Evolutionary conservation across 2,329 filamentous ascomycete species (phyloP).

Genomic region (Xylaria sp.): DNA sequence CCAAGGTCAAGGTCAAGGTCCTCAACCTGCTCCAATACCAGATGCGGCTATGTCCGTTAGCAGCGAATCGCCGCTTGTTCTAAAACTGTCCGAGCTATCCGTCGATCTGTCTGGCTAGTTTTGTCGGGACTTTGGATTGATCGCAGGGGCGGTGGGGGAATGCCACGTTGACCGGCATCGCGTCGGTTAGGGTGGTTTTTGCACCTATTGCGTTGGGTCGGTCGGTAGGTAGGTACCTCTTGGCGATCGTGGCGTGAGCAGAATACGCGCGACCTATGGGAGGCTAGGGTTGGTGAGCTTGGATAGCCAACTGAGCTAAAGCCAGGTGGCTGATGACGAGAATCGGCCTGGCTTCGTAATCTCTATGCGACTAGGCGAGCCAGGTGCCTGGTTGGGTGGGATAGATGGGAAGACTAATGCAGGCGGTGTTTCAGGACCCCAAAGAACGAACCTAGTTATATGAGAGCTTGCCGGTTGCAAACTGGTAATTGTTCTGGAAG

Average conservation of each 20-base stretch:
- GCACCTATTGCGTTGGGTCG: conserved; percentile 15
- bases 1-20: not conserved
- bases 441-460: not conserved
- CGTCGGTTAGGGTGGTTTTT: conserved; percentile 6
- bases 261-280: conserved; percentile 4
- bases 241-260: conserved; percentile 27
- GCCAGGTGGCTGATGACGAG: conserved; percentile 6
- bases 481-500: not conserved
- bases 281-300: not conserved
- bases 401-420: not conserved
- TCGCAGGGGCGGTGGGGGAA: conserved; percentile 19
- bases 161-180: conserved; percentile 32
- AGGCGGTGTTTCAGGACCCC: not conserved
- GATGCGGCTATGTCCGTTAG: conserved; percentile 20
- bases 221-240: conserved; percentile 26
- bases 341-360: conserved; percentile 10
- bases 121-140: conserved; percentile 24
- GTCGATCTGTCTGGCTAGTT: conserved; percentile 19
- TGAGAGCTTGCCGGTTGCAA: not conserved
- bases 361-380: not conserved
- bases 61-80: conserved; percentile 10
- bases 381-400: not conserved
- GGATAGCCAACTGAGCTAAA: not conserved
- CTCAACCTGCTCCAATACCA: conserved; percentile 7
- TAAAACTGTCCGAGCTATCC: conserved; percentile 23